Evolutionary conservation across 805 yeast genomes (phyloP).

Genomic region (Candida dajiaensis): DNA sequence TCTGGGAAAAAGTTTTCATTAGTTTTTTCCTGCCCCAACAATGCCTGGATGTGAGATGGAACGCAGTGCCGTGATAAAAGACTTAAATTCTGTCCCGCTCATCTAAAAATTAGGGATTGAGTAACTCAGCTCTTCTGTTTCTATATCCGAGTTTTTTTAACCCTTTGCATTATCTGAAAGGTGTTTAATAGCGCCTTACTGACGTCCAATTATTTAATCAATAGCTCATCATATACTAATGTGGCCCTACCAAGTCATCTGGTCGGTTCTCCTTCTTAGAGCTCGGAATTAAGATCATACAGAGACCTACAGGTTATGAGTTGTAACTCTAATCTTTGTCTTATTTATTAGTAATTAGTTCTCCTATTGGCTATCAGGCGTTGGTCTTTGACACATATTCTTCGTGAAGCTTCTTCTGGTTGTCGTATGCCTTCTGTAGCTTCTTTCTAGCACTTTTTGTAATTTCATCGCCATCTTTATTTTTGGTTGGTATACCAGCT

Average conservation of each 20-base stretch:
- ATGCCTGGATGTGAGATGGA: neutral
- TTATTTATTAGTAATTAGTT: neutral
- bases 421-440: constrained; percentile 67
- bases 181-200: neutral
- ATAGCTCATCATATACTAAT: neutral
- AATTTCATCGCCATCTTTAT: constrained; percentile 72
- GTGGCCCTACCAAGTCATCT: neutral
- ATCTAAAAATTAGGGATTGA: neutral
- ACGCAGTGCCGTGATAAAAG: neutral
- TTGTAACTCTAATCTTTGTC: neutral
- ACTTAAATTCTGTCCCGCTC: neutral
- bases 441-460: constrained; percentile 85
- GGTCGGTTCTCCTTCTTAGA: neutral
- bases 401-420: constrained; percentile 76
- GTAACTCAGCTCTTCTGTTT: neutral
- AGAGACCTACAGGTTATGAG: neutral
- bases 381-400: constrained; percentile 37
- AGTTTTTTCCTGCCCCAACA: neutral
- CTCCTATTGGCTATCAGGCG: neutral
- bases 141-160: neutral
- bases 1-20: neutral
- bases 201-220: neutral
- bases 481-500: constrained; percentile 75
- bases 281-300: no score
- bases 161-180: neutral